Conservation (phyloP, 2,329 filamentous ascomycete genomes). For the Didymella pinodella region DNA sequence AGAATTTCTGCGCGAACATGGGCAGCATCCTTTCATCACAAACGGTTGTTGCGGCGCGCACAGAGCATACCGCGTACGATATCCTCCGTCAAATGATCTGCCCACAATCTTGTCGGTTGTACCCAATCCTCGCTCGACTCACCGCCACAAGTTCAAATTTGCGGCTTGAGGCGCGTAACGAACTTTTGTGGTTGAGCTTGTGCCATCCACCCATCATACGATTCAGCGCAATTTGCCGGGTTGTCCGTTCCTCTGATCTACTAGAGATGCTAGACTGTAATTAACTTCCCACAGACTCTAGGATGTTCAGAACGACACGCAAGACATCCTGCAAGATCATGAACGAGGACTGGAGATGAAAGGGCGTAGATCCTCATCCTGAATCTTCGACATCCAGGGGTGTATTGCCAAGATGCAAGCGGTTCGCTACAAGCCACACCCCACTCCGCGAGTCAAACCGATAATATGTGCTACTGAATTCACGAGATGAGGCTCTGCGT, state of each 20-base stretch:
- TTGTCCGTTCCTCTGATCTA: conserved; percentile 1
- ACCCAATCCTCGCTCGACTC: conserved; percentile 30
- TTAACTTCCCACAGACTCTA: conserved; percentile 24
- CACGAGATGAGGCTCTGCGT: conserved; percentile 21
- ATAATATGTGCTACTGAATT: conserved; percentile 20
- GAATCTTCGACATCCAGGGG: conserved; percentile 17
- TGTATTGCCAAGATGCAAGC: conserved; percentile 17
- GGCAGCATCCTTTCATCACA: conserved; percentile 32
- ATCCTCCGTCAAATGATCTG: conserved; percentile 32
- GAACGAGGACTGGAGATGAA: conserved; percentile 18
- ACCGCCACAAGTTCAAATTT: conserved; percentile 32
- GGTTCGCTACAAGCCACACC: conserved; percentile 20
- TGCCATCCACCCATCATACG: conserved; percentile 11
- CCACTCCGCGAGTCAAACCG: conserved; percentile 21
- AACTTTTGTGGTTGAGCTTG: conserved; percentile 14
- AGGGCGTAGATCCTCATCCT: conserved; percentile 18
- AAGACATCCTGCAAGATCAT: conserved; percentile 4
- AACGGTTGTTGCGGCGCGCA: conserved; percentile 30
- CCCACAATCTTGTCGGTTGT: conserved; percentile 30
- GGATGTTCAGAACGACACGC: conserved; percentile 1
- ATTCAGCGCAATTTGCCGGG: conserved; percentile 20
- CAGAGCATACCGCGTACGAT: conserved; percentile 29
- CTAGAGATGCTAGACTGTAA: conserved; percentile 18
- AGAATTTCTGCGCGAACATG: conserved; percentile 17
- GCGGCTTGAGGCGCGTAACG: conserved; percentile 21